phyloP scores from a whole-genome alignment of 176 grass and related monocot genomes.

The Zoysia pacifica region DNA sequence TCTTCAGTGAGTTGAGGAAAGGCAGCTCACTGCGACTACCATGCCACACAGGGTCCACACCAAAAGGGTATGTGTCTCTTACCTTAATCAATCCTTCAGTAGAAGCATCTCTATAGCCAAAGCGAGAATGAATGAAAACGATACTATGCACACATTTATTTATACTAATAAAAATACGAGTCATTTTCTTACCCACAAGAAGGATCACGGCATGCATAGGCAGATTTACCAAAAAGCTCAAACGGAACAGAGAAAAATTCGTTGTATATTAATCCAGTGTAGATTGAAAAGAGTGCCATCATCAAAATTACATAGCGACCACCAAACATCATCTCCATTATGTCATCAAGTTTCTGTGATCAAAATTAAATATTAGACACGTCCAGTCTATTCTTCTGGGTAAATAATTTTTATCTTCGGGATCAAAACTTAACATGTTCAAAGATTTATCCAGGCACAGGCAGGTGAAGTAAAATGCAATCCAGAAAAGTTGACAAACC shows the following conservation, averaged over 20 bases:
- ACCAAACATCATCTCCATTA: conserved; percentile 99
- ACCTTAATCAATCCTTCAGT: conserved; percentile 75
- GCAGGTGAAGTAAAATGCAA: conserved; percentile 27
- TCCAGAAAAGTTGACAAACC: conserved; percentile 47
- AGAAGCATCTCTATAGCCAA: conserved; percentile 58
- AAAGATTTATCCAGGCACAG: background rate
- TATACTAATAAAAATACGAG: background rate
- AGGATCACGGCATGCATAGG: conserved; percentile 80
- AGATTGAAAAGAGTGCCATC: conserved; percentile 96
- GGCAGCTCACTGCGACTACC: conserved; percentile 83
- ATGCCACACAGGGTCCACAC: conserved; percentile 90
- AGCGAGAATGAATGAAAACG: conserved; percentile 23
- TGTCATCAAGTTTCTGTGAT: conserved; percentile 85
- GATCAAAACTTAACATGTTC: conserved; percentile 4
- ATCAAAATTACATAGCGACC: conserved; percentile 93
- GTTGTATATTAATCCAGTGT: conserved; percentile 94
- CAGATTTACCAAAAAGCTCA: conserved; percentile 89
- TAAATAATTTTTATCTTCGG: background rate
- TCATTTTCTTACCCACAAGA: conserved; percentile 71
- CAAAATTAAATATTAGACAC: conserved; percentile 33
- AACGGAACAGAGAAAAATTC: conserved; percentile 98
- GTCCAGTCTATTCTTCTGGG: background rate
- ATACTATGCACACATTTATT: background rate
- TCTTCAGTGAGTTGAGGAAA: conserved; percentile 94
- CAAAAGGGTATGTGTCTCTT: conserved; percentile 75